phyloP scores from a whole-genome alignment of 1,139 yeast species.

The Scheffersomyces cryptocercus region DNA sequence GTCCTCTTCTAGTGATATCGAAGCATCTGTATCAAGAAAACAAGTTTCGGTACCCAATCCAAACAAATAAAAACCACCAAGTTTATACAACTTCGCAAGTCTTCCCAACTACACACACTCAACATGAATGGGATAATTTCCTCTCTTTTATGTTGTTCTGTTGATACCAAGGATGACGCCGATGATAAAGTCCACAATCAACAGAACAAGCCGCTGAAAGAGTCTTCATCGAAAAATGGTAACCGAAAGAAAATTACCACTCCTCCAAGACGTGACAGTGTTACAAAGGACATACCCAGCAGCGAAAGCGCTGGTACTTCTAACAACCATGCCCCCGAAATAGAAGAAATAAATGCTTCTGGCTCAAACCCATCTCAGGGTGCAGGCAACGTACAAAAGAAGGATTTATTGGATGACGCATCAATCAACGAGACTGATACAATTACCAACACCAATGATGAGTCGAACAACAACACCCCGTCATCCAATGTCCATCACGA shows the following conservation, averaged over 20 bases:
- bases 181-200: conserved; percentile 22
- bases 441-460: conserved; percentile 43
- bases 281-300: neutral
- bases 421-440: conserved; percentile 48
- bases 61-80: too few relatives aligned
- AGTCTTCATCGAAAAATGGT: conserved; percentile 1
- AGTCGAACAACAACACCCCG: conserved; percentile 12
- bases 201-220: conserved; percentile 11
- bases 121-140: conserved; percentile 29
- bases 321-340: conserved; percentile 1
- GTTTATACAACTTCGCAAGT: too few relatives aligned
- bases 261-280: conserved; percentile 1
- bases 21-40: too few relatives aligned
- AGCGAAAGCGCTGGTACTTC: conserved; percentile 1
- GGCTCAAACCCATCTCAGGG: neutral
- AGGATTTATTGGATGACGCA: conserved; percentile 38
- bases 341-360: conserved; percentile 4
- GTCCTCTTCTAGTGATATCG: too few relatives aligned
- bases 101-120: neutral
- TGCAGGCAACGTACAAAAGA: conserved; percentile 15
- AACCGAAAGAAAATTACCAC: conserved; percentile 1
- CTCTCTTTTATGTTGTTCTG: conserved; percentile 44
- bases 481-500: conserved; percentile 5
- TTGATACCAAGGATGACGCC: conserved; percentile 37
- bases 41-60: too few relatives aligned